Conservation (phyloP, 495 filamentous ascomycete species). For the Emericellopsis terricola region DNA sequence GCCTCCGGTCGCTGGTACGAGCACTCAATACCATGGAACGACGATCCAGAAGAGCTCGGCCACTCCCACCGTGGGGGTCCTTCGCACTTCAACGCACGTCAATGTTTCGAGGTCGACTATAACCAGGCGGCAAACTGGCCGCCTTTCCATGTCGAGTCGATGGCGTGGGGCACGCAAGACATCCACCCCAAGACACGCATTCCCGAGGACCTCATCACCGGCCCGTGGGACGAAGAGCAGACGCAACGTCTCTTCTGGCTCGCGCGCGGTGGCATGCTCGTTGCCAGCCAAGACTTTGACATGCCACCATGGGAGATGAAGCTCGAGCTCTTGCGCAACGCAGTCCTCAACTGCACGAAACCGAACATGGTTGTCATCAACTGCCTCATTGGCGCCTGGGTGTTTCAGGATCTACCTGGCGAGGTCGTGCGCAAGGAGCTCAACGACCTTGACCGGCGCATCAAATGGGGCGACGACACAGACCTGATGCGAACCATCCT, state of each 20-base stretch:
- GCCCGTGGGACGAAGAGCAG: slow-evolving; percentile 2
- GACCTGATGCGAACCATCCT: background rate
- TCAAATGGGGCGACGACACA: slow-evolving; percentile 1
- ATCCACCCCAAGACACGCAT: slow-evolving; percentile 2
- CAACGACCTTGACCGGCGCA: background rate
- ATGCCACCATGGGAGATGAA: slow-evolving; percentile 1
- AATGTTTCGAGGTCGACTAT: slow-evolving; percentile 1
- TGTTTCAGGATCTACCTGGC: background rate
- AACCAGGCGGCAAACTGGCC: slow-evolving; percentile 1
- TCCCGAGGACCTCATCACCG: slow-evolving; percentile 1
- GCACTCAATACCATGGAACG: background rate
- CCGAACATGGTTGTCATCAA: background rate
- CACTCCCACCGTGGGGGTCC: background rate
- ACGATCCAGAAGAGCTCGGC: background rate
- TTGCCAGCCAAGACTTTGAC: background rate
- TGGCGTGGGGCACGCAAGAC: background rate
- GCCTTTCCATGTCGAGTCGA: background rate
- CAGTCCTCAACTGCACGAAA: background rate
- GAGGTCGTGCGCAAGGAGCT: slow-evolving; percentile 1
- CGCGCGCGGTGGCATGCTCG: slow-evolving; percentile 1
- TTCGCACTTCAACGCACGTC: slow-evolving; percentile 1
- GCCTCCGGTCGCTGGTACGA: background rate
- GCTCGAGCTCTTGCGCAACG: background rate
- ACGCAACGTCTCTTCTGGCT: slow-evolving; percentile 3
- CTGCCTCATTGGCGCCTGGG: background rate